These are phyloP conservation scores for Hygrophila difformis DNA, from an alignment of 257 asterid species.

Conservation along the genomic window DNA sequence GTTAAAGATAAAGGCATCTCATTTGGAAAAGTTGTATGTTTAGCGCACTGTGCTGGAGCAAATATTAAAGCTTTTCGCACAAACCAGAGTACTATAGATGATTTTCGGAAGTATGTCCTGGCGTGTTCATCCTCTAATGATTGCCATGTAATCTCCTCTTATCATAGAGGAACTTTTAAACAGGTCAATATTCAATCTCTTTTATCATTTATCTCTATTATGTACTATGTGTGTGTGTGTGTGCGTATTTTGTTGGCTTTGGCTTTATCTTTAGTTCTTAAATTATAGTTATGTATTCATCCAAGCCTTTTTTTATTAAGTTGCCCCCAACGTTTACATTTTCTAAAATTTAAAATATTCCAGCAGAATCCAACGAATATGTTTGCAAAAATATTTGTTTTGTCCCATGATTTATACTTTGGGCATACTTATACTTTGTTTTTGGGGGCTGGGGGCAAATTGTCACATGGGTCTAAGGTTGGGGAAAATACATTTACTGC, in stretches of 20 bases:
- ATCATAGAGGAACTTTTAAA: slow-evolving; percentile 66
- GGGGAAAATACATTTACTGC: too few relatives aligned
- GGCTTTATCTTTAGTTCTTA: background rate
- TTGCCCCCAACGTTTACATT: too few relatives aligned
- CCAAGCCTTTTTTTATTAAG: too few relatives aligned
- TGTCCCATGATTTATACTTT: too few relatives aligned
- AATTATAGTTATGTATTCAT: too few relatives aligned
- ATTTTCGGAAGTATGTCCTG: slow-evolving; percentile 74
- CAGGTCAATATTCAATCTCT: slow-evolving; percentile 40
- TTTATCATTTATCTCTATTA: too few relatives aligned
- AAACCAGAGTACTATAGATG: slow-evolving; percentile 72
- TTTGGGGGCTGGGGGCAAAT: too few relatives aligned
- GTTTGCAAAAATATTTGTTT: too few relatives aligned
- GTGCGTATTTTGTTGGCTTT: background rate
- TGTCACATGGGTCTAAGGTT: too few relatives aligned
- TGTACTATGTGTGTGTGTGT: background rate
- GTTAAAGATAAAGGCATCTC: slow-evolving; percentile 85
- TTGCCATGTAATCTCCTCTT: slow-evolving; percentile 85
- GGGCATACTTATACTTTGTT: too few relatives aligned
- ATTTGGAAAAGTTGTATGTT: slow-evolving; percentile 87
- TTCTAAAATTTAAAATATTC: too few relatives aligned
- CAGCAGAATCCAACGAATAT: too few relatives aligned
- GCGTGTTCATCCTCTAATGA: slow-evolving; percentile 72
- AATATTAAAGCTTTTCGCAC: slow-evolving; percentile 87
- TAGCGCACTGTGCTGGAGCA: slow-evolving; percentile 99